A percentile compares a stretch with the other conserved stretches of the same genome.
These are phyloP conservation scores for Salix brachista DNA, from an alignment of 345 rosid species.

Conservation along the genomic window DNA sequence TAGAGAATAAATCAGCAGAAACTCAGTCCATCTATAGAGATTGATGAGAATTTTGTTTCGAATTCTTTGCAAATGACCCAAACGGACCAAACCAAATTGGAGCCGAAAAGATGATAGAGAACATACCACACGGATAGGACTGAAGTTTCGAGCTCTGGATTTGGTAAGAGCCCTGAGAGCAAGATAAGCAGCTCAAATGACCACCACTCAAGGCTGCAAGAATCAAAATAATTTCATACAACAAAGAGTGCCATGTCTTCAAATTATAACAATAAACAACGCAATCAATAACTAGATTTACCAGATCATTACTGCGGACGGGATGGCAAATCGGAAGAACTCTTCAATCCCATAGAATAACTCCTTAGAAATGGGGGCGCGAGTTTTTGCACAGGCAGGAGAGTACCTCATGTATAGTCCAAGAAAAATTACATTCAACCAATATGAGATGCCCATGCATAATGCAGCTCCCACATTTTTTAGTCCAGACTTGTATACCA, in stretches of 20 bases:
- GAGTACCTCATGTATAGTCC: slow-evolving; percentile 48
- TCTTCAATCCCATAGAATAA: slow-evolving; percentile 44
- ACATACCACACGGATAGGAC: slow-evolving; percentile 81
- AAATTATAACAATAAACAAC: background rate
- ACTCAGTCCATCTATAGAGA: background rate
- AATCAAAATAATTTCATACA: background rate
- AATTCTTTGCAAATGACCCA: background rate
- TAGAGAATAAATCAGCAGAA: background rate
- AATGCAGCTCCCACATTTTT: slow-evolving; percentile 49
- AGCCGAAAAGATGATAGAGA: background rate
- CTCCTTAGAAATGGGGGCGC: slow-evolving; percentile 37
- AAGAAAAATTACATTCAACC: slow-evolving; percentile 52
- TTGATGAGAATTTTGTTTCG: background rate
- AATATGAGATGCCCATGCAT: slow-evolving; percentile 42
- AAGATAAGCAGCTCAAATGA: slow-evolving; percentile 77
- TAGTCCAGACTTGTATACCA: slow-evolving; percentile 48
- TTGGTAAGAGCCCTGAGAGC: slow-evolving; percentile 79
- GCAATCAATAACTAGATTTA: slow-evolving; percentile 11
- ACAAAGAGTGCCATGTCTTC: background rate
- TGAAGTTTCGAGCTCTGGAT: slow-evolving; percentile 84
- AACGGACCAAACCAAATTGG: background rate
- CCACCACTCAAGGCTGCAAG: slow-evolving; percentile 92
- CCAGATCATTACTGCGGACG: slow-evolving; percentile 74
- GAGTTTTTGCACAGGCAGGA: slow-evolving; percentile 41
- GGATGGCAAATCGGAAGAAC: slow-evolving; percentile 64